Evolutionary conservation across 176 grass and related monocot species (phyloP).

Genomic region (Dendrocalamus sinicus): DNA sequence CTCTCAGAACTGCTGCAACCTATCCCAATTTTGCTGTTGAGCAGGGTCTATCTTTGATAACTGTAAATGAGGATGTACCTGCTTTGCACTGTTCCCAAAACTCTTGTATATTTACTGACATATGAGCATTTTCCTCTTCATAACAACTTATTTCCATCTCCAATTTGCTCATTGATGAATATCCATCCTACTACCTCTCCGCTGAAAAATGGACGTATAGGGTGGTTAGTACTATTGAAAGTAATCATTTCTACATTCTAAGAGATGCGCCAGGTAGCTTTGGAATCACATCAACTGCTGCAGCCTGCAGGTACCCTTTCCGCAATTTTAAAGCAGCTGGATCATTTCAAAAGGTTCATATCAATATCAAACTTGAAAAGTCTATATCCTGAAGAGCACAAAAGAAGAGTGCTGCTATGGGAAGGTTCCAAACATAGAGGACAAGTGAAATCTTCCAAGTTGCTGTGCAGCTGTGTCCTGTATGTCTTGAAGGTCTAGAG

Average conservation of each 20-base stretch:
- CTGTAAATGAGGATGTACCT: slow-evolving; percentile 31
- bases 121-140: slow-evolving; percentile 16
- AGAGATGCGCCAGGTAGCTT: not conserved
- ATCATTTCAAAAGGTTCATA: not conserved
- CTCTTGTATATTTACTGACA: slow-evolving; percentile 21
- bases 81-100: slow-evolving; percentile 24
- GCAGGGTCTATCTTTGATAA: slow-evolving; percentile 22
- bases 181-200: slow-evolving; percentile 21
- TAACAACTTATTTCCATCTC: slow-evolving; percentile 28
- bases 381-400: not conserved
- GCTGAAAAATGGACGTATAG: slow-evolving; percentile 12
- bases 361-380: not conserved
- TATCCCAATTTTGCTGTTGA: slow-evolving; percentile 34
- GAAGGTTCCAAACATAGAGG: no score
- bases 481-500: not conserved
- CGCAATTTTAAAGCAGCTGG: no score
- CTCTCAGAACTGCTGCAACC: slow-evolving; percentile 26
- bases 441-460: not conserved
- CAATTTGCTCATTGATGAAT: slow-evolving; percentile 26
- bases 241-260: slow-evolving; percentile 1
- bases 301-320: not conserved
- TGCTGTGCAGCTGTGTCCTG: not conserved
- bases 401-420: not conserved
- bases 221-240: not conserved
- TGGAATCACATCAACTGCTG: not conserved